phyloP scores from a whole-genome alignment of 768 basidiomycete genomes.

The Leccinum subgranulosum region DNA sequence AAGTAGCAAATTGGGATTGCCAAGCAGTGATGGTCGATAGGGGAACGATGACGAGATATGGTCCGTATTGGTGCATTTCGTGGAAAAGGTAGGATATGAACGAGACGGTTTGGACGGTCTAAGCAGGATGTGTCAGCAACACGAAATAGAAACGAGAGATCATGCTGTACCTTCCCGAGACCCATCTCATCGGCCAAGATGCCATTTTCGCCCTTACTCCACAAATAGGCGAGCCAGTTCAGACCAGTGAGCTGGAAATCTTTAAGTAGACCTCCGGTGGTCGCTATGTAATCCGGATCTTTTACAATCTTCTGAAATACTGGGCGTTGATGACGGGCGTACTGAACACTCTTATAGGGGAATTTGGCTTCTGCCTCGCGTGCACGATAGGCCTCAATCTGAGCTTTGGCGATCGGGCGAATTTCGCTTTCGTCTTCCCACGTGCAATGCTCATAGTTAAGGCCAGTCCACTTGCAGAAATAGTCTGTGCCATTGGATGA shows the following conservation, averaged over 20 bases:
- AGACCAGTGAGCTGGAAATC: constrained; percentile 98
- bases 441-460: constrained; percentile 92
- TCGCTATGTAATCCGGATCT: constrained; percentile 81
- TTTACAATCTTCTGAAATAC: constrained; percentile 77
- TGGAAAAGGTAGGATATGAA: constrained; percentile 96
- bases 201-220: constrained; percentile 93
- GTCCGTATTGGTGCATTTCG: constrained; percentile 88
- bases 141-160: constrained; percentile 1
- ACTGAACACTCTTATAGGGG: constrained; percentile 78
- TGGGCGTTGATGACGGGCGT: constrained; percentile 68
- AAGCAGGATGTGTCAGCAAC: constrained; percentile 7
- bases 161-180: constrained; percentile 74
- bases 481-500: constrained; percentile 62
- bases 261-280: constrained; percentile 83
- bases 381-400: constrained; percentile 74
- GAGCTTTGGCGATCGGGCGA: constrained; percentile 67
- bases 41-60: constrained; percentile 96
- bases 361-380: constrained; percentile 78
- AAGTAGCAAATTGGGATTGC: constrained; percentile 90
- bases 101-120: constrained; percentile 95
- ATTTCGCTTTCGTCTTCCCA: constrained; percentile 90
- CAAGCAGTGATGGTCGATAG: constrained; percentile 97
- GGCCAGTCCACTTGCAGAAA: constrained; percentile 95
- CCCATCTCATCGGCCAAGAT: constrained; percentile 99
- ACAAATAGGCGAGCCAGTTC: constrained; percentile 98